A percentile compares a stretch with the other conserved stretches of the same genome.
Evolutionary conservation across 192 early-diverging fungal species (phyloP).

Genomic region (Mortierella alpina): DNA sequence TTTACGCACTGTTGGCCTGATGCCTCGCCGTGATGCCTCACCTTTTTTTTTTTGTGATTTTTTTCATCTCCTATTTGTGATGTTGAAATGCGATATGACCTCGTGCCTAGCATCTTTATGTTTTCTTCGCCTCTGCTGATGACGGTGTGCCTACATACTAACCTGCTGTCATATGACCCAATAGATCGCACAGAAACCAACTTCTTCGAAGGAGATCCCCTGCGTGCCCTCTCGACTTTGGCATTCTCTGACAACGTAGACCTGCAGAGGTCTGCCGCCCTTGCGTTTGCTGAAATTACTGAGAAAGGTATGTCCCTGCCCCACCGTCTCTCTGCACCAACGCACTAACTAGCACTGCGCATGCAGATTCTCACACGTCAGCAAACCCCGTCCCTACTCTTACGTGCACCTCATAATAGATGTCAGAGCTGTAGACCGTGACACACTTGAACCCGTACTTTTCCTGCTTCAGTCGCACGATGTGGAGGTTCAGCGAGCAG

Average conservation of each 20-base stretch:
- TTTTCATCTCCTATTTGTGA: too few relatives aligned
- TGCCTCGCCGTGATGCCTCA: too few relatives aligned
- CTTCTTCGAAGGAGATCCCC: conserved; percentile 86
- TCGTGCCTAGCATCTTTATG: too few relatives aligned
- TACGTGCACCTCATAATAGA: conserved; percentile 56
- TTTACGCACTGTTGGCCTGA: too few relatives aligned
- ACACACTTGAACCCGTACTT: conserved; percentile 83
- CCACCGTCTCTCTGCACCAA: background rate
- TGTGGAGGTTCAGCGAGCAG: conserved; percentile 85
- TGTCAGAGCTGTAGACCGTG: conserved; percentile 78
- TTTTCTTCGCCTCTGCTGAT: too few relatives aligned
- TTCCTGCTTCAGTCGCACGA: conserved; percentile 86
- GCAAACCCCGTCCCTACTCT: background rate
- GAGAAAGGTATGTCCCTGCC: conserved; percentile 70
- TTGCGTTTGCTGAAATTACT: conserved; percentile 91
- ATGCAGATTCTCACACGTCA: background rate
- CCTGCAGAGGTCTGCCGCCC: conserved; percentile 85
- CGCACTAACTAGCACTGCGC: background rate
- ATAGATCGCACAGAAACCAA: conserved; percentile 81
- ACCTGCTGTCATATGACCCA: conserved; percentile 8
- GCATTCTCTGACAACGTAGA: conserved; percentile 88
- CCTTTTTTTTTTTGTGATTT: too few relatives aligned
- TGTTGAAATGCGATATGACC: too few relatives aligned
- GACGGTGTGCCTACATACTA: background rate
- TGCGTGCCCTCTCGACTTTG: conserved; percentile 83